Base-by-base conservation (phyloP, 192 early-diverging fungal genomes). In the Linderina pennispora region DNA sequence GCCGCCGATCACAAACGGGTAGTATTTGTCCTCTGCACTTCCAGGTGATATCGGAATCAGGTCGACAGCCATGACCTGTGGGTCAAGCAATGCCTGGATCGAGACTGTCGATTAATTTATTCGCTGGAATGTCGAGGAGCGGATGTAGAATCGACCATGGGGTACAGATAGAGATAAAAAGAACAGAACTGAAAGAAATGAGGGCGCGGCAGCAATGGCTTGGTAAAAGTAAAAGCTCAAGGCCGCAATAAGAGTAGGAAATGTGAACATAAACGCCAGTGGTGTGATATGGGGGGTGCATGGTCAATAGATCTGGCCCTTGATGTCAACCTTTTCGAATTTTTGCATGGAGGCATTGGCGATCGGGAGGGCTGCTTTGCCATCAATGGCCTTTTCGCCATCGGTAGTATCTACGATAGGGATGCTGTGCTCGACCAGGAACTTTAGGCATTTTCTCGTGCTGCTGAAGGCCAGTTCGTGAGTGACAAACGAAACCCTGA, bases 291-390 rank as follows among this genome's bases (percentile, higher is more conserved):
- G n/a, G n/a, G n/a, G n/a, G n/a, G 15, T 36, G 48, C n/a, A 14
- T 18, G 16, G 1, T 44, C 19, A 61, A 37, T 75, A 82, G 10
- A 87, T 78, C 42, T 87, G 86, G 14, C 88, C 88, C 46, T 87
- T 90, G 42, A 90, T 84, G 37, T 90, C 88, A 16, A 87, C 74
- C 55, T 78, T 84, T 20, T 75, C 70, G 45, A 80, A 81, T 36
- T 81, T 83, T 50, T 76, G 75, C 40, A 65, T 61, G 26, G 77
- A 74, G 10, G 82, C 77, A 1, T 59, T 24, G 23, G 83, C 53
- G 16, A 45, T 45, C 2, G 60, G 63, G 19, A 74, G 51, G 4
- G 84, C 83, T 5, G 45, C 52, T 38, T 81, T 84, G 40, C 85
- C 78, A 23, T 86, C 52, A 25, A 35, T n/a, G 13, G 8, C 62